phyloP scores from a whole-genome alignment of 2,329 filamentous ascomycete genomes.

The Scedosporium apiospermum region DNA sequence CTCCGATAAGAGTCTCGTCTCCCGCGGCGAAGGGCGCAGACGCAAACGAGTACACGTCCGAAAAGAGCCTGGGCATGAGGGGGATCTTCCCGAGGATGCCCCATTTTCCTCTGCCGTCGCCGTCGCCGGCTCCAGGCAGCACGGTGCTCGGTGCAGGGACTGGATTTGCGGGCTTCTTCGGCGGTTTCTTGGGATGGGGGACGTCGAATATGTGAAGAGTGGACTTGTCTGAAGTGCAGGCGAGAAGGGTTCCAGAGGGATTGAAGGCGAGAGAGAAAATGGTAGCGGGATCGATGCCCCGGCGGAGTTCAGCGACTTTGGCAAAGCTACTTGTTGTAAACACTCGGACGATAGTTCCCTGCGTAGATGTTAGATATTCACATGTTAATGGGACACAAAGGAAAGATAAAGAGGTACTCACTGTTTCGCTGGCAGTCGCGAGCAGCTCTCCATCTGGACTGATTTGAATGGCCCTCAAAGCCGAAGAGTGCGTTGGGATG shows the following conservation, averaged over 20 bases:
- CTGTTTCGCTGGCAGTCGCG: slow-evolving; percentile 79
- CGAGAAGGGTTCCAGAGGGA: slow-evolving; percentile 68
- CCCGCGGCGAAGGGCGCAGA: slow-evolving; percentile 75
- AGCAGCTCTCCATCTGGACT: slow-evolving; percentile 72
- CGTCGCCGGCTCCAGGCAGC: slow-evolving; percentile 24
- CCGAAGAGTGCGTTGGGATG: slow-evolving; percentile 77
- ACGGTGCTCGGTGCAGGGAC: slow-evolving; percentile 22
- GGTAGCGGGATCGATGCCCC: slow-evolving; percentile 78
- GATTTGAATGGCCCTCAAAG: slow-evolving; percentile 68
- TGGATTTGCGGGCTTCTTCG: slow-evolving; percentile 9
- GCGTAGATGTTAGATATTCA: not conserved
- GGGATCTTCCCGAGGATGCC: slow-evolving; percentile 77
- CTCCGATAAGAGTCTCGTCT: slow-evolving; percentile 49
- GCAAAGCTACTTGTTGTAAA: slow-evolving; percentile 75
- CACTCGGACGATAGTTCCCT: slow-evolving; percentile 77
- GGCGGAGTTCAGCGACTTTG: slow-evolving; percentile 72
- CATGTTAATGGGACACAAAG: not conserved
- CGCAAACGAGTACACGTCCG: slow-evolving; percentile 79
- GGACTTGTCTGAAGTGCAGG: slow-evolving; percentile 92
- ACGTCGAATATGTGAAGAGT: slow-evolving; percentile 93
- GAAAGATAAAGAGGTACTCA: slow-evolving; percentile 2
- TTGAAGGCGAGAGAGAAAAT: slow-evolving; percentile 87
- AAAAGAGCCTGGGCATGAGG: slow-evolving; percentile 76
- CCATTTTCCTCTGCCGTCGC: slow-evolving; percentile 62
- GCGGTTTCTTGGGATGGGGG: slow-evolving; percentile 41